phyloP scores from a whole-genome alignment of 2,329 filamentous ascomycete genomes.

The Exserohilum rostratum region DNA sequence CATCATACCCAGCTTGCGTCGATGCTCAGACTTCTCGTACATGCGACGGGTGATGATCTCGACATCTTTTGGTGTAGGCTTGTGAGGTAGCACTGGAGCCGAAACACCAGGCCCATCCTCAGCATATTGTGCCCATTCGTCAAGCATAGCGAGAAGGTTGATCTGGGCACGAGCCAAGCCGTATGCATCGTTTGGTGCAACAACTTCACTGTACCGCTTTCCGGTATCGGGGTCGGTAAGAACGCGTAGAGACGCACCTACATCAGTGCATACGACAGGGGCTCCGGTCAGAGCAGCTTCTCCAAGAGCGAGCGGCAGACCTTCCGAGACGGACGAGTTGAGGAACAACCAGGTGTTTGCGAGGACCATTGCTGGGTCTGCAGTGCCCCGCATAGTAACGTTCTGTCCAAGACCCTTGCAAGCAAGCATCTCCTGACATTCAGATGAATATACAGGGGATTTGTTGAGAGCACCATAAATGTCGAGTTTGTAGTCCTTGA shows the following conservation, averaged over 20 bases:
- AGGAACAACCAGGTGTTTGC: conserved; percentile 54
- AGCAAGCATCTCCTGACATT: conserved; percentile 63
- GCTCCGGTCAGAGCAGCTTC: conserved; percentile 64
- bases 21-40: conserved; percentile 64
- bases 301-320: conserved; percentile 62
- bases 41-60: conserved; percentile 62
- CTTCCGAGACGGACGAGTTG: conserved; percentile 63
- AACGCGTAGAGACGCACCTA: conserved; percentile 62
- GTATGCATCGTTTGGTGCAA: conserved; percentile 67
- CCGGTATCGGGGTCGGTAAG: conserved; percentile 59
- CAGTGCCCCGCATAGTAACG: conserved; percentile 62
- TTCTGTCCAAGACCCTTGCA: conserved; percentile 59
- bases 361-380: conserved; percentile 58
- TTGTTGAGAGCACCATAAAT: conserved; percentile 70
- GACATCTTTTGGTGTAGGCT: conserved; percentile 59
- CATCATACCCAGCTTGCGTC: conserved; percentile 64
- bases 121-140: conserved; percentile 65
- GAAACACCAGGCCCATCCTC: conserved; percentile 54
- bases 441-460: conserved; percentile 65
- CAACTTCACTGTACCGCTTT: conserved; percentile 64
- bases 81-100: conserved; percentile 54
- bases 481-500: conserved; percentile 66
- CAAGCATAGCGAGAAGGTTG: conserved; percentile 65
- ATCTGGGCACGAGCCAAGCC: conserved; percentile 67
- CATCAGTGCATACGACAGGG: conserved; percentile 63